These are phyloP conservation scores for Mucor sp. DNA, from an alignment of 371 early-diverging fungal genomes.

Conservation along the genomic window DNA sequence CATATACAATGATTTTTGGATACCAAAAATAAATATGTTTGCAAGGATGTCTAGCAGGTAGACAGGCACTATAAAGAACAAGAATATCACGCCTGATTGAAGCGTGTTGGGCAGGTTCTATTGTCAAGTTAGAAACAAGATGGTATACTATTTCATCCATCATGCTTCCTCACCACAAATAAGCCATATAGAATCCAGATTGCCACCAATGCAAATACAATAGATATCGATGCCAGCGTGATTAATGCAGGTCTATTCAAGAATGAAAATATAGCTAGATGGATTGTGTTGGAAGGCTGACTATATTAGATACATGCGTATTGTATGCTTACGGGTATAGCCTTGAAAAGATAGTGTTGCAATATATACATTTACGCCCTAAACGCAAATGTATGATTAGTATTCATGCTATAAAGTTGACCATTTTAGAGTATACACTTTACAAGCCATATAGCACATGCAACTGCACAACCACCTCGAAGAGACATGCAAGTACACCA, in stretches of 20 bases:
- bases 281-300: not conserved
- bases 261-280: conserved; percentile 26
- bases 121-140: not conserved
- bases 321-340: conserved; percentile 12
- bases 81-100: not conserved
- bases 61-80: conserved; percentile 9
- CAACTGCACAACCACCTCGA: conserved; percentile 32
- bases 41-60: conserved; percentile 13
- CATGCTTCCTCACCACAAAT: conserved; percentile 11
- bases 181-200: conserved; percentile 16
- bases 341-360: conserved; percentile 18
- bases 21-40: conserved; percentile 29
- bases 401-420: not conserved
- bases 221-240: conserved; percentile 17
- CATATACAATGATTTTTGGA: conserved; percentile 32
- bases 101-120: conserved; percentile 7
- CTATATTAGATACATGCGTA: not conserved
- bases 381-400: not conserved
- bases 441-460: conserved; percentile 33
- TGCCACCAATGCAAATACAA: conserved; percentile 22
- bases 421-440: not conserved
- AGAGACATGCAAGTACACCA: conserved; percentile 33
- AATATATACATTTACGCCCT: conserved; percentile 24
- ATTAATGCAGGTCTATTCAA: conserved; percentile 21
- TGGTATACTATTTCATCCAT: not conserved